Evolutionary conservation across 306 rosid species (phyloP), one percentile per base, ranked within the genome.

Genomic region (Carpinus viminea): DNA sequence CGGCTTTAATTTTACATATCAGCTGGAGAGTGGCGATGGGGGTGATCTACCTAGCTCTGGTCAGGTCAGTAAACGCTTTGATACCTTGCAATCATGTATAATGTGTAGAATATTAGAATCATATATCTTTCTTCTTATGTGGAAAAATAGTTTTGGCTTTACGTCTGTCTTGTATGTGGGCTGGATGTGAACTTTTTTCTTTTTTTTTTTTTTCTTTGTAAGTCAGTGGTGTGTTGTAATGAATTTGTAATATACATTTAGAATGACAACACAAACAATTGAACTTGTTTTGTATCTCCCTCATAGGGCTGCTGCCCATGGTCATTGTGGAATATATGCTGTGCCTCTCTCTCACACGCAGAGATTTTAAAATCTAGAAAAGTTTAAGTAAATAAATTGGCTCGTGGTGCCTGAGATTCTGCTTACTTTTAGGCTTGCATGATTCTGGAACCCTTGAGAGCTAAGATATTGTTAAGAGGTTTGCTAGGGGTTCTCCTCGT

Each of bases 11-110:
- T 91, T 89, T 84, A 87, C 97, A 26, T 93, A 88, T 86, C 98
- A 95, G 83, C 81, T 93, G 78, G 99, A 90, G 80, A 84, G 93
- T 70, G 98, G 99, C 73, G 83, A 81, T 38, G 84, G 86, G 61
- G 93, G 88, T 70, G 99, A 96, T 85, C 89, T 84, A 70, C 99
- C 99, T 45, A 83, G 93, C 92, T 91, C 98, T 46, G 98, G 97
- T 21, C 90, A 96, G 92, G 99, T 96, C 75, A 74, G 82, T 79
- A 68, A 75, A 68, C 73, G 34, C 76, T 10, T 73, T 51, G 46
- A 38, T 24, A 54, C 65, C 62, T 18, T 7, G n/a, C 66, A 45
- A 61, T 57, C 41, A 16, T 18, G 50, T 74, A 61, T 61, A 71
- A 52, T 50, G 70, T 21, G 52, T 34, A 64, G 48, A 52, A 47